Evolutionary conservation across 1,284 basidiomycete genomes (phyloP), one percentile per base, ranked within the genome.

Genomic region (Agaricales sp.): DNA sequence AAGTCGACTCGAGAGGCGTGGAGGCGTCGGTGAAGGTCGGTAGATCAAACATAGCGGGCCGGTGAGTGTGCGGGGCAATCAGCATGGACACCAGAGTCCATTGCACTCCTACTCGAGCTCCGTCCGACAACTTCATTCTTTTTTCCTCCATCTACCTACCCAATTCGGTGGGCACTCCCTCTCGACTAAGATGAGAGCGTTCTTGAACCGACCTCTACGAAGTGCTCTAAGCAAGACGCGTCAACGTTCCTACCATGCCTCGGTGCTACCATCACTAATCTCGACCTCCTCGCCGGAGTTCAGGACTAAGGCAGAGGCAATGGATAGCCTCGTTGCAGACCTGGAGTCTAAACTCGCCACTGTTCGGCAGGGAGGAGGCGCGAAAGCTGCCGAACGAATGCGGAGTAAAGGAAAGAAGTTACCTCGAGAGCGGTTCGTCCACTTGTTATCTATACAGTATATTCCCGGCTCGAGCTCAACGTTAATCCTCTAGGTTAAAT

Each of bases 351-450:
- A 78, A 61, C 65, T 78, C 47, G 71, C 76, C 0, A 61, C 64
- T 11, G 78, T 76, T 48, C 72, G 82, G 54, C 66, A 71, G 45
- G 87, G 86, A 21, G 78, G 84, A 53, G 76, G 80, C 35, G 49
- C 69, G 41, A 88, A 84, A 62, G 87, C 88, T 35, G 75, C 81
- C 46, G 82, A 88, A 59, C 77, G 84, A 50, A 87, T 92, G 78
- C 71, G 76, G 57, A 80, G 74, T 51, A 82, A 81, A 57, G 88
- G 88, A 4, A 95, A 95, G 73, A 80, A 83, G 61, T 67, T 92
- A n/a, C 88, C 88, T 24, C 74, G 92, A 58, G 90, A 94, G 69
- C 74, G 91, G 90, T 92, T 49, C 50, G 66, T 60, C 4, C 16
- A 6, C 6, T 16, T 35, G 24, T n/a, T n/a, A n/a, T n/a, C n/a